Percentiles rank a stretch among this genome's conserved stretches.
These are phyloP conservation scores for Dimargaris verticillata DNA, from an alignment of 192 early-diverging fungal genomes.

Conservation along the genomic window DNA sequence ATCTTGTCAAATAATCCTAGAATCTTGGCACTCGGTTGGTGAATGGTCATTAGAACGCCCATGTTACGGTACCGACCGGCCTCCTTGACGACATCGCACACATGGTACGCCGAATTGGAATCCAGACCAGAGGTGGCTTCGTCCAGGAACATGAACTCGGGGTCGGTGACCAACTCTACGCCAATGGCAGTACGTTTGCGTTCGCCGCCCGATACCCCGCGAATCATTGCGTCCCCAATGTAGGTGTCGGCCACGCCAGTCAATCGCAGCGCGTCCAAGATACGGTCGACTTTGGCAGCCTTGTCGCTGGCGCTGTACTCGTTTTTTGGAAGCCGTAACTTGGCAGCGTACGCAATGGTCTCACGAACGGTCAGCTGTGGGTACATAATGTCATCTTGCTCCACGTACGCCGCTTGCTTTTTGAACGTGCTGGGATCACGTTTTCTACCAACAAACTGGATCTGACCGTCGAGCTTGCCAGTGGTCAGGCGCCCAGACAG, in stretches of 20 bases:
- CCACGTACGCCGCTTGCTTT: slow-evolving; percentile 25
- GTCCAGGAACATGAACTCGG: slow-evolving; percentile 32
- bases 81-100: slow-evolving; percentile 42
- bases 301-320: slow-evolving; percentile 30
- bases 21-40: slow-evolving; percentile 76
- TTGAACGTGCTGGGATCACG: slow-evolving; percentile 25
- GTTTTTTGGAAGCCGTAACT: slow-evolving; percentile 44
- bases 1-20: slow-evolving; percentile 74
- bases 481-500: slow-evolving; percentile 47
- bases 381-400: slow-evolving; percentile 36
- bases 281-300: slow-evolving; percentile 38
- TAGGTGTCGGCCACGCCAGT: slow-evolving; percentile 35
- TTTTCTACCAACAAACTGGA: slow-evolving; percentile 32
- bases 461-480: slow-evolving; percentile 31
- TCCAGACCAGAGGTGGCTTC: slow-evolving; percentile 54
- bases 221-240: slow-evolving; percentile 26
- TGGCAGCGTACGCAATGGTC: slow-evolving; percentile 56
- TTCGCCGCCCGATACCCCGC: slow-evolving; percentile 37
- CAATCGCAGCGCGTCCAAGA: slow-evolving; percentile 51
- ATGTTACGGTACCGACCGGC: slow-evolving; percentile 38
- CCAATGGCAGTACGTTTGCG: slow-evolving; percentile 31
- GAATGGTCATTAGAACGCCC: slow-evolving; percentile 72
- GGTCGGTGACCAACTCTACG: slow-evolving; percentile 33
- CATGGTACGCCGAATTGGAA: slow-evolving; percentile 40
- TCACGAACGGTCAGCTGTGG: slow-evolving; percentile 58